Evolutionary conservation across 2,329 filamentous ascomycete species (phyloP), one percentile per base, ranked within the genome.

Genomic region (Sporothrix pallida): DNA sequence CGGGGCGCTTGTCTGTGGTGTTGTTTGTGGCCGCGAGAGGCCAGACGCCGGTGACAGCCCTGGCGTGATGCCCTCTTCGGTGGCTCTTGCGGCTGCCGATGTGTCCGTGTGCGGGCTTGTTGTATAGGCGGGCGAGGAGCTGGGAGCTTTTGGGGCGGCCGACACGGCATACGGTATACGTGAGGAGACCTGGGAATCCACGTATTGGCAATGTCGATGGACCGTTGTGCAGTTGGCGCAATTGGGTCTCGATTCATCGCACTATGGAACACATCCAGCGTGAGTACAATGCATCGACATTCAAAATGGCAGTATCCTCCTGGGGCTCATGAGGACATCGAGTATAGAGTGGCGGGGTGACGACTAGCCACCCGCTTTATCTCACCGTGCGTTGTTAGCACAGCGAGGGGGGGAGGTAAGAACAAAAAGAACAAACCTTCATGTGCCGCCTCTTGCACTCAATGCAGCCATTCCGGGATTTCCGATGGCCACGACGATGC

Each of bases 371-470:
- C 15, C 48, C 15, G 13, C n/a, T 9, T 42, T 42, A 17, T 15
- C 15, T 63, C 37, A 10, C 31, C 6, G 10, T 20, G 5, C 17
- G 15, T 63, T 37, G 8, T n/a, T 7, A 37, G 31, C 31, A 37
- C 31, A 37, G 31, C 31, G 2, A 5, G 31, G 31, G 31, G 31
- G 31, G 31, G 56, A 26, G 56, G 26, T 26, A n/a, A 20, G 23
- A 60, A 13, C 56, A 23, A 26, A 13, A 12, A 7, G 13, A 65
- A 58, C 74, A 42, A 26, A 76, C 75, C 75, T 80, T 81, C 74
- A 81, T 79, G 72, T 81, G 80, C 8, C 79, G 77, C 44, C 79
- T 76, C 73, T 81, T 81, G 74, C 80, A 81, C 60, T 81, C 80
- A 10, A 78, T 74, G 75, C 80, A 81, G 1, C 80, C 80, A 26